Percentiles rank a stretch among this genome's conserved stretches.
Conservation (phyloP, 78 protist species). For the Dictyostelium firmibasis region DNA sequence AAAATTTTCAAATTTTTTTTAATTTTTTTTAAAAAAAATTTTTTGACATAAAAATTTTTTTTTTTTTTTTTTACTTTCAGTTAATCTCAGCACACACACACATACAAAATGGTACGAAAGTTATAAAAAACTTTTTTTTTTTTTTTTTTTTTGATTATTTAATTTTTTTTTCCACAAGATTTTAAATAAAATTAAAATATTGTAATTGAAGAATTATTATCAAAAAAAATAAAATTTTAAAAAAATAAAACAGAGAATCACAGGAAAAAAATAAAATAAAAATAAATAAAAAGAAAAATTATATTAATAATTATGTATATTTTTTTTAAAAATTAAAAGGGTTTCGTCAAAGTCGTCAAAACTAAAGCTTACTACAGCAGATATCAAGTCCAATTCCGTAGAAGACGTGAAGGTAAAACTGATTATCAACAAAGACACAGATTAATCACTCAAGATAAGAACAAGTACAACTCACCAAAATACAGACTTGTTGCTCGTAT, state of each 20-base stretch:
- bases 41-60: too few species aligned
- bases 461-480: slow-evolving; percentile 98
- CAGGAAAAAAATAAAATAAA: too few species aligned
- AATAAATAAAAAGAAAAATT: not conserved
- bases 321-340: slow-evolving; percentile 35
- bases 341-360: slow-evolving; percentile 96
- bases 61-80: not conserved
- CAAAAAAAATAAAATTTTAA: not conserved
- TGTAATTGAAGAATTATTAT: too few species aligned
- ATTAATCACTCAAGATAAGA: slow-evolving; percentile 96
- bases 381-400: slow-evolving; percentile 97
- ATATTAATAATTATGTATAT: not conserved
- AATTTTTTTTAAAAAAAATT: not conserved
- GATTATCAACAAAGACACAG: slow-evolving; percentile 97
- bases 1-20: not conserved
- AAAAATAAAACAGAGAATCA: not conserved
- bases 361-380: slow-evolving; percentile 97
- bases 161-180: too few species aligned
- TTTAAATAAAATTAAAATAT: too few species aligned
- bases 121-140: not conserved
- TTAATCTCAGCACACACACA: not conserved
- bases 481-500: slow-evolving; percentile 98
- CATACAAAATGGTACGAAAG: not conserved
- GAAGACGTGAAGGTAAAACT: slow-evolving; percentile 97
- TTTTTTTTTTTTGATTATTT: too few species aligned